Evolutionary conservation across 1,139 yeast species (phyloP).

Genomic region (Suhomyces choctaworum): DNA sequence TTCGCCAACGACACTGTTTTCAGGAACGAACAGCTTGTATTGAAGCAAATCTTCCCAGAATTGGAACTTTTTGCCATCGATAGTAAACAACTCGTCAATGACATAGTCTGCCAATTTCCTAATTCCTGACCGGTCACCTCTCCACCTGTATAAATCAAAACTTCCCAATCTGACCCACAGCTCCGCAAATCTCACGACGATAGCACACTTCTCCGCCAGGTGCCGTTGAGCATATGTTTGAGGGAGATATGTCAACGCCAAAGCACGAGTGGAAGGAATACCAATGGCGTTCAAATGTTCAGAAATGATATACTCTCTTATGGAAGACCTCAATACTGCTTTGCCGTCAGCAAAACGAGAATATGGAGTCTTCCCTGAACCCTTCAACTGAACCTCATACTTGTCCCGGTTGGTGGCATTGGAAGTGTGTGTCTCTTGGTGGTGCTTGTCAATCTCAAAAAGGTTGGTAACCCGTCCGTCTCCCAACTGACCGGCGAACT

Average conservation of each 20-base stretch:
- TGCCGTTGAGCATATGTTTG: slow-evolving; percentile 74
- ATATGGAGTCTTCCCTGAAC: slow-evolving; percentile 88
- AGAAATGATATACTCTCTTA: slow-evolving; percentile 83
- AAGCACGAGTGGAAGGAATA: slow-evolving; percentile 83
- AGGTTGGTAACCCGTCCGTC: slow-evolving; percentile 89
- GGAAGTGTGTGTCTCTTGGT: slow-evolving; percentile 22
- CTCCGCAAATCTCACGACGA: slow-evolving; percentile 81
- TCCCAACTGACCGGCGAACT: slow-evolving; percentile 95
- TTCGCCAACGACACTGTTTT: slow-evolving; percentile 27
- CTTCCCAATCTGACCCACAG: slow-evolving; percentile 87
- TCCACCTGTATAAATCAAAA: slow-evolving; percentile 80
- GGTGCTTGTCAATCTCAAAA: slow-evolving; percentile 54
- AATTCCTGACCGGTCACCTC: slow-evolving; percentile 67
- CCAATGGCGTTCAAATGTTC: slow-evolving; percentile 82
- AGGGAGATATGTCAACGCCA: slow-evolving; percentile 71
- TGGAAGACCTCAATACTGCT: slow-evolving; percentile 84
- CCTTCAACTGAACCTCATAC: slow-evolving; percentile 81
- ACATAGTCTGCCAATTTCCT: slow-evolving; percentile 69
- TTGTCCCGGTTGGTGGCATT: slow-evolving; percentile 24
- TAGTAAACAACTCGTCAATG: slow-evolving; percentile 60
- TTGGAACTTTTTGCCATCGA: slow-evolving; percentile 36
- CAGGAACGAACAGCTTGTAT: slow-evolving; percentile 23
- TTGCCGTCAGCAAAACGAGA: slow-evolving; percentile 97
- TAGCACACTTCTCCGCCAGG: slow-evolving; percentile 76
- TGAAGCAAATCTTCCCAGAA: slow-evolving; percentile 24